Base-by-base conservation (phyloP, 78 protist species). In the Dictyostelium purpureum region DNA sequence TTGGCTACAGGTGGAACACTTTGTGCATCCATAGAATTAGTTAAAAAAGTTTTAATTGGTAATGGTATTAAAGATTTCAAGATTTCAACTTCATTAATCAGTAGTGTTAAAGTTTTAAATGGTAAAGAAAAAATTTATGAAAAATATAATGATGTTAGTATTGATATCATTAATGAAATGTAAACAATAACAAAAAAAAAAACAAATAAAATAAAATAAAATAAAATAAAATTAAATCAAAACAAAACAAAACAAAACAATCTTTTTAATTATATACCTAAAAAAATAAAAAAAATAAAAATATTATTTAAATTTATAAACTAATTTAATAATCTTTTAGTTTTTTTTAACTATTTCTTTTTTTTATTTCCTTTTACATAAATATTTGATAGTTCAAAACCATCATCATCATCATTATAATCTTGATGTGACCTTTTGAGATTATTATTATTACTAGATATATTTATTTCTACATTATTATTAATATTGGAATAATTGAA, bases 61-160 rank as follows among this genome's bases (percentile, higher is more conserved):
- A 66, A 85, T 49, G 45, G 21, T 11, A 54, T 85, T 37, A 85
- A 49, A 38, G 45, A 85, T 33, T 70, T 42, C 52, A 85, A 85
- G 57, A 85, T 85, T 33, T 85, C 91, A 51, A 85, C 91, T 11
- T 70, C 82, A 0, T 6, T 85, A 12, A 54, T 85, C 74, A 43
- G 66, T 37, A 18, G 66, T 24, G 73, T 85, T 9, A 85, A 85
- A 59, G 61, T 45, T 31, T 54, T 85, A 28, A 59, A 54, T 19
- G 91, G 91, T 24, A 85, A 85, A 47, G 83, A 85, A 40, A 85
- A 85, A 38, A 85, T 85, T n/a, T 85, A 85, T 73, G 91, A 85
- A 73, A 85, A 85, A 45, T 85, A 85, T 43, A 85, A 85, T 73
- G 91, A 85, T 73, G 91, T 85, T 33, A 52, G 69, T 21, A 61